Percentiles rank a stretch among this genome's conserved stretches.
These are phyloP conservation scores for Bigelowiella natans DNA, from an alignment of 78 protist genomes.

Conservation along the genomic window DNA sequence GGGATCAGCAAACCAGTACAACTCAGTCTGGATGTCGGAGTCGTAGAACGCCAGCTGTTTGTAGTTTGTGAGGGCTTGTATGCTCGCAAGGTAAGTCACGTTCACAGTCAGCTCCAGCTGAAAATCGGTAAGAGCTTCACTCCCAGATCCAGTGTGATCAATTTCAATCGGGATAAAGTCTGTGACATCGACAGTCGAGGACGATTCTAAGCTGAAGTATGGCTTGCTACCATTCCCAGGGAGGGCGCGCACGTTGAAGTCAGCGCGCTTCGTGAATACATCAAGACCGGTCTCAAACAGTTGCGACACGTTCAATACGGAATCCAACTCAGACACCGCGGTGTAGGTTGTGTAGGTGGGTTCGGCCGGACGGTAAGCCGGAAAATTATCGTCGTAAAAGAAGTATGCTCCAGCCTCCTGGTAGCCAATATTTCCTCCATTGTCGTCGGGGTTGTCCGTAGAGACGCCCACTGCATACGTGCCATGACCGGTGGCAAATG, in stretches of 20 bases:
- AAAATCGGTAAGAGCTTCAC: neutral
- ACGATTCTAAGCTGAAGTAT: neutral
- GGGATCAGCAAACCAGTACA: neutral
- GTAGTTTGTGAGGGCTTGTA: neutral
- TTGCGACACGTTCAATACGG: neutral
- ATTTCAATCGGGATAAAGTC: neutral
- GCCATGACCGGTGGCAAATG: neutral
- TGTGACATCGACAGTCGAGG: neutral
- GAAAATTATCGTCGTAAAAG: neutral
- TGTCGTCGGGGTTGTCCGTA: neutral
- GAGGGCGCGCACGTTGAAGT: neutral
- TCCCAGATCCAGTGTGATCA: neutral
- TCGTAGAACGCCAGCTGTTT: neutral
- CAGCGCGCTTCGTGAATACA: neutral
- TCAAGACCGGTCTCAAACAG: neutral
- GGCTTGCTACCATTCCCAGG: neutral
- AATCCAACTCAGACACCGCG: neutral
- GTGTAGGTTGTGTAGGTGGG: neutral
- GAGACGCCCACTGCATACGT: neutral
- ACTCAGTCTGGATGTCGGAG: neutral
- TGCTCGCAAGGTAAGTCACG: neutral
- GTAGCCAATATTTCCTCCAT: neutral
- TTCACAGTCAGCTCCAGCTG: neutral
- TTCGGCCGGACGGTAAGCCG: neutral
- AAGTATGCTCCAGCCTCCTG: neutral